Evolutionary conservation across 768 basidiomycete species (phyloP).

Genomic region (Hortiboletus flavorubellus): DNA sequence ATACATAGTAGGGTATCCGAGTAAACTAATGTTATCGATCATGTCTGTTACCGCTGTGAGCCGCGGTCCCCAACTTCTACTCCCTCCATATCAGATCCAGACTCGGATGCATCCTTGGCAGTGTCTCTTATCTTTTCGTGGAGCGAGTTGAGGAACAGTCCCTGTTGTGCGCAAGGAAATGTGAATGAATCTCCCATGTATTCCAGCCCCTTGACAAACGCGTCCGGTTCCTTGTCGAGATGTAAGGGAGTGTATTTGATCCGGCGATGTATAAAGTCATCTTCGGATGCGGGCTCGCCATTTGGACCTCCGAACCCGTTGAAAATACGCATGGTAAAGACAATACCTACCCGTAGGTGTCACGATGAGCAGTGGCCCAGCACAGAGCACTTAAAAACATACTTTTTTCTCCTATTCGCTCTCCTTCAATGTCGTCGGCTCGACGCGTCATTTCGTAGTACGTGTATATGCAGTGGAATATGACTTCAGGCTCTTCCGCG

Average conservation of each 20-base stretch:
- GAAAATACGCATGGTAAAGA: conserved; percentile 54
- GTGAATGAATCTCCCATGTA: conserved; percentile 66
- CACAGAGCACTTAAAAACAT: not conserved
- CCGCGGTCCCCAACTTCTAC: conserved; percentile 24
- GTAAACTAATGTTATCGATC: conserved; percentile 5
- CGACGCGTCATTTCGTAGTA: conserved; percentile 34
- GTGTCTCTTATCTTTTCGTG: conserved; percentile 47
- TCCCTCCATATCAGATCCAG: conserved; percentile 25
- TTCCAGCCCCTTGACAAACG: conserved; percentile 55
- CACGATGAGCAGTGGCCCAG: not conserved
- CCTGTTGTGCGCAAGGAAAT: conserved; percentile 63
- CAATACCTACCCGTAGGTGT: conserved; percentile 43
- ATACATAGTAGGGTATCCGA: conserved; percentile 16
- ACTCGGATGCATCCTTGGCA: conserved; percentile 20
- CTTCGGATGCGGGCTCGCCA: conserved; percentile 33
- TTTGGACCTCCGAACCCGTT: conserved; percentile 33
- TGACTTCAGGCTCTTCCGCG: conserved; percentile 46
- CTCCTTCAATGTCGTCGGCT: conserved; percentile 34
- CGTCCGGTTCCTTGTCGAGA: conserved; percentile 56
- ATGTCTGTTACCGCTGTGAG: conserved; percentile 1
- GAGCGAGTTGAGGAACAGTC: conserved; percentile 63
- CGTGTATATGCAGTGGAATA: conserved; percentile 68
- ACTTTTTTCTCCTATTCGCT: conserved; percentile 33
- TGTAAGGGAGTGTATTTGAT: conserved; percentile 59
- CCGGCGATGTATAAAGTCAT: conserved; percentile 31